Evolutionary conservation across 2,329 filamentous ascomycete genomes (phyloP).

Genomic region (Neurospora crassa): DNA sequence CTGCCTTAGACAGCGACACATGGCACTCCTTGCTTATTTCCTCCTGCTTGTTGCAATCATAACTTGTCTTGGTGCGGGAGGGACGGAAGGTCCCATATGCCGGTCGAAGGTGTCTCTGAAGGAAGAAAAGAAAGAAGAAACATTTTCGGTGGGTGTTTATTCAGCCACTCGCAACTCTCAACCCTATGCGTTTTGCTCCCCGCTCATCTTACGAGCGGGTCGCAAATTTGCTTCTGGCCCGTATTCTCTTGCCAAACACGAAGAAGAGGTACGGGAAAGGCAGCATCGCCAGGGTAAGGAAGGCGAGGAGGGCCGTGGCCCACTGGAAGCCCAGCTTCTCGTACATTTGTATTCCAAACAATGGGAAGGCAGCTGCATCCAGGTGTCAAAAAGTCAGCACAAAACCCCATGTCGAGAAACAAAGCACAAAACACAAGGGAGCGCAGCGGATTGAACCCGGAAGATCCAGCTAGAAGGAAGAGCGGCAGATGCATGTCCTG

Average conservation of each 20-base stretch:
- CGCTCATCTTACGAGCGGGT: conserved; percentile 14
- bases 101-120: neutral
- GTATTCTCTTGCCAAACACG: conserved; percentile 47
- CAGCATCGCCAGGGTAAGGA: conserved; percentile 51
- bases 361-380: conserved; percentile 56
- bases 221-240: conserved; percentile 45
- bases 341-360: conserved; percentile 70
- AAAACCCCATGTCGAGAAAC: neutral
- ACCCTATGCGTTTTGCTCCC: neutral
- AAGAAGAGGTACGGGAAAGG: conserved; percentile 58
- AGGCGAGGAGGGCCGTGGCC: conserved; percentile 53
- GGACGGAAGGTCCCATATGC: neutral
- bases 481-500: neutral
- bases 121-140: neutral
- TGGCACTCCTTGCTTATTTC: neutral
- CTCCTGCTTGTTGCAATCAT: neutral
- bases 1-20: neutral
- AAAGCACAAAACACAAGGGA: conserved; percentile 1
- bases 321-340: conserved; percentile 58
- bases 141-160: neutral
- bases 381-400: conserved; percentile 8
- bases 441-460: neutral
- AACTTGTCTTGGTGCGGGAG: neutral
- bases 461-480: conserved; percentile 15
- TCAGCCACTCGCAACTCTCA: neutral